phyloP scores from a whole-genome alignment of 345 rosid species.

The Acer yangbiense region DNA sequence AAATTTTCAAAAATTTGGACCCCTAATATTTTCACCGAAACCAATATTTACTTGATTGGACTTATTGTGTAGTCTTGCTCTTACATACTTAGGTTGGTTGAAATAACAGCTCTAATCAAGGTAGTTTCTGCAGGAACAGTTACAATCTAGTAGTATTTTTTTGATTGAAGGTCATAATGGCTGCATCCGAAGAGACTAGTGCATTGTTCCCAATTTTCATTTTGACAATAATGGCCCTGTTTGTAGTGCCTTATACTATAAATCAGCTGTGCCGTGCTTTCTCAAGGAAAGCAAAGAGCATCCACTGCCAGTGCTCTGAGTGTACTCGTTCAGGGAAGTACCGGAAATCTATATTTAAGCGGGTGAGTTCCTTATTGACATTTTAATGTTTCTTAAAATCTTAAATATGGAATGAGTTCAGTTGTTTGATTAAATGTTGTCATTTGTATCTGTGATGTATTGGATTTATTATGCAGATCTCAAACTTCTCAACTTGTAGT shows the following conservation, averaged over 20 bases:
- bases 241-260: conserved; percentile 86
- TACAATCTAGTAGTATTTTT: conserved; percentile 23
- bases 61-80: not conserved
- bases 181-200: conserved; percentile 88
- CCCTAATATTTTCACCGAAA: too few relatives aligned
- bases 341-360: conserved; percentile 73
- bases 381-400: not conserved
- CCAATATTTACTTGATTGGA: not conserved
- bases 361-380: conserved; percentile 42
- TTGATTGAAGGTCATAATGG: conserved; percentile 54
- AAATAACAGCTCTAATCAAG: conserved; percentile 17
- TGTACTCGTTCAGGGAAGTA: conserved; percentile 86
- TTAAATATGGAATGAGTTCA: not conserved
- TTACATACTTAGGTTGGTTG: not conserved
- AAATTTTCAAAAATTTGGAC: too few relatives aligned
- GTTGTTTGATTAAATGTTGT: not conserved
- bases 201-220: conserved; percentile 92
- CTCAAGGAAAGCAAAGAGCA: conserved; percentile 66
- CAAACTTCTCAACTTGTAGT: conserved; percentile 90
- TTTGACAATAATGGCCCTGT: conserved; percentile 93
- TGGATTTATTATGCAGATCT: conserved; percentile 59
- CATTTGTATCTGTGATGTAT: conserved; percentile 1
- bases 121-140: conserved; percentile 20
- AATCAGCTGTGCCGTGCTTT: conserved; percentile 71
- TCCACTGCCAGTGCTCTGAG: conserved; percentile 82